A percentile compares a stretch with the other conserved stretches of the same genome.
Conservation (phyloP, 164 flowering plant genomes). For the Akebia trifoliata region DNA sequence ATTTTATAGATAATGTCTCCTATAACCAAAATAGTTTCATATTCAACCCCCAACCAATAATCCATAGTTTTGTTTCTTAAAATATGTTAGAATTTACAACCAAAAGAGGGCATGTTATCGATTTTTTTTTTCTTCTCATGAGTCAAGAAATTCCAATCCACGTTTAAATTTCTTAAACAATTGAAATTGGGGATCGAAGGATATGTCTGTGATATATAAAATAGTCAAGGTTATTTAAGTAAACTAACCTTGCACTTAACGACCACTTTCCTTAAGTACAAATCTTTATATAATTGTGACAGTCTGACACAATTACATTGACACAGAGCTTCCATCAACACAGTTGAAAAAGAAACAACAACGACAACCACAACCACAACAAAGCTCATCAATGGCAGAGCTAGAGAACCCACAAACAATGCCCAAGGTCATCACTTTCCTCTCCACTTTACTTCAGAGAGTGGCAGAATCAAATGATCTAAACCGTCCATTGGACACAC, state of each 20-base stretch:
- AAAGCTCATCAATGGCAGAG: slow-evolving; percentile 18
- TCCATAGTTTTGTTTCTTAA: too few relatives aligned
- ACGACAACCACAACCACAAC: background rate
- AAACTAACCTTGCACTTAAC: slow-evolving; percentile 6
- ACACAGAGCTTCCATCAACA: slow-evolving; percentile 5
- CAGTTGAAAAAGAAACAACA: slow-evolving; percentile 6
- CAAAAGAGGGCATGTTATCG: too few relatives aligned
- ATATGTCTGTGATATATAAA: background rate
- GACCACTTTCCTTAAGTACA: slow-evolving; percentile 7
- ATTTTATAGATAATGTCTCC: too few relatives aligned
- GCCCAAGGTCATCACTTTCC: slow-evolving; percentile 29
- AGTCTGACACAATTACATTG: background rate
- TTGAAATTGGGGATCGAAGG: background rate
- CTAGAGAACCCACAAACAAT: slow-evolving; percentile 14
- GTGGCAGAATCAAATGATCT: slow-evolving; percentile 36
- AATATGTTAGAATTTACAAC: too few relatives aligned
- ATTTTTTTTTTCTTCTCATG: too few relatives aligned
- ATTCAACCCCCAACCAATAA: too few relatives aligned
- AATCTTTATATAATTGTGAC: slow-evolving; percentile 2
- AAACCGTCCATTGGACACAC: background rate
- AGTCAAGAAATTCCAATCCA: background rate
- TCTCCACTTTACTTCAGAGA: slow-evolving; percentile 36
- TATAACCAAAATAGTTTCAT: too few relatives aligned
- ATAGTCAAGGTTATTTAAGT: slow-evolving; percentile 4
- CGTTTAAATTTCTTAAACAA: background rate